Evolutionary conservation across 257 asterid genomes (phyloP).

Genomic region (Penstemon eatonii): DNA sequence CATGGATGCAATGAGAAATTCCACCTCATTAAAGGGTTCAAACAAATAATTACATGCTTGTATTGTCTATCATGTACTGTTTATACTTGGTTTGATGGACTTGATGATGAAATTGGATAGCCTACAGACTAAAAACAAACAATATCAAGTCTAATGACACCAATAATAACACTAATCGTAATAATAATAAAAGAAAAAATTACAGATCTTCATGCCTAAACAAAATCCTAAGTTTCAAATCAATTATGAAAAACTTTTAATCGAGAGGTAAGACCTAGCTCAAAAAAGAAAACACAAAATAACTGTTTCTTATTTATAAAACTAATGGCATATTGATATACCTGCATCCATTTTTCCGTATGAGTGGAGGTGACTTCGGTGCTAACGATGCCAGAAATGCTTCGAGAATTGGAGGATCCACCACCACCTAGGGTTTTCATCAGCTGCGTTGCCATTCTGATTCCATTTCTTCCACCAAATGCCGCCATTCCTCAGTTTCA

Average conservation of each 20-base stretch:
- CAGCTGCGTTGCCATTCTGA: constrained; percentile 15
- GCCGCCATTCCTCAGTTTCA: background rate
- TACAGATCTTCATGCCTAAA: background rate
- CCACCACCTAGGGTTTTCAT: constrained; percentile 21
- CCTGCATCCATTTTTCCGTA: constrained; percentile 39
- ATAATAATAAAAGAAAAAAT: background rate
- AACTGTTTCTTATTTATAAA: too few species aligned
- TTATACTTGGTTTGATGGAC: too few species aligned
- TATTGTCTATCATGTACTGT: too few species aligned
- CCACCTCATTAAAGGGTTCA: too few species aligned
- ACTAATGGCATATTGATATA: background rate
- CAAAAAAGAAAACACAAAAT: background rate
- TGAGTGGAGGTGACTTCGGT: constrained; percentile 31
- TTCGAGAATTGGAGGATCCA: constrained; percentile 25
- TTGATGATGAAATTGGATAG: too few species aligned
- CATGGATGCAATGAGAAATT: background rate
- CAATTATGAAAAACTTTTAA: background rate
- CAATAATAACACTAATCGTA: background rate
- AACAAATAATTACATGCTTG: too few species aligned
- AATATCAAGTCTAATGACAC: background rate
- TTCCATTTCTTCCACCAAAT: constrained; percentile 25
- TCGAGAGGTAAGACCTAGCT: background rate
- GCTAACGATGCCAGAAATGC: constrained; percentile 25
- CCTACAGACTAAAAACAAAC: too few species aligned
- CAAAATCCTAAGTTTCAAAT: background rate